A percentile compares a stretch with the other conserved stretches of the same genome.
These are phyloP conservation scores for Calonectria pseudoturangicola DNA, from an alignment of 2,329 filamentous ascomycete genomes.

Conservation along the genomic window DNA sequence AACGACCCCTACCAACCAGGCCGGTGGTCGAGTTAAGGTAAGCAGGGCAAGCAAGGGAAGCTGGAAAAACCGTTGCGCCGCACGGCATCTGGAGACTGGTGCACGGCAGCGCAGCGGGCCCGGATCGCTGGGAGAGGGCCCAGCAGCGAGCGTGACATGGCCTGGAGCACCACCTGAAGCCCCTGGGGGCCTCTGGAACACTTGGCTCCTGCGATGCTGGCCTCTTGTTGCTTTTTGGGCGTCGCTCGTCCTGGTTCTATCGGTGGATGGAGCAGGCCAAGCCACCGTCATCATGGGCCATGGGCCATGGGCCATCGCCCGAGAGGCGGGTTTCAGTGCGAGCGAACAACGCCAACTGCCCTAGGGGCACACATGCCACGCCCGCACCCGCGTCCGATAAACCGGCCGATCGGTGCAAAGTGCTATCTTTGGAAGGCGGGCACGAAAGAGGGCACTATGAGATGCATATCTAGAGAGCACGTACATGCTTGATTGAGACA, in stretches of 20 bases:
- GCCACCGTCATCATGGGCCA: neutral
- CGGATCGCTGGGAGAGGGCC: slow-evolving; percentile 23
- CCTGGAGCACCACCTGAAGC: slow-evolving; percentile 7
- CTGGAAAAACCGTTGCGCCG: slow-evolving; percentile 44
- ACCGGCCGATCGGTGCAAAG: slow-evolving; percentile 3
- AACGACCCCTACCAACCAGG: neutral
- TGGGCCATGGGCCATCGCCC: neutral
- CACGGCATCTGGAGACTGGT: slow-evolving; percentile 4
- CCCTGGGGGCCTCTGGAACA: slow-evolving; percentile 13
- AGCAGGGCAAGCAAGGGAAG: slow-evolving; percentile 23
- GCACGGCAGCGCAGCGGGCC: slow-evolving; percentile 39
- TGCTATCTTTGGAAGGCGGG: slow-evolving; percentile 17
- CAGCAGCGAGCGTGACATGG: slow-evolving; percentile 1
- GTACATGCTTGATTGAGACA: slow-evolving; percentile 8
- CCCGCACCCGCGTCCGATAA: slow-evolving; percentile 3
- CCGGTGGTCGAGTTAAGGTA: slow-evolving; percentile 33
- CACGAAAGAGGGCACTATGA: slow-evolving; percentile 1
- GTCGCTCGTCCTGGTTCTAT: neutral
- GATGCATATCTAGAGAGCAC: slow-evolving; percentile 18
- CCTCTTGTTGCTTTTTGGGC: neutral
- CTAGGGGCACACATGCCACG: slow-evolving; percentile 5
- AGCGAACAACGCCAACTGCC: neutral
- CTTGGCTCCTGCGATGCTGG: slow-evolving; percentile 12
- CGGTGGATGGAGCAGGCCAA: neutral
- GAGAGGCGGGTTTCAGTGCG: slow-evolving; percentile 15